Percentiles rank a stretch among this genome's conserved stretches.
These are phyloP conservation scores for maize (Zea mays) DNA, from an alignment of 176 grass and related monocot species.

Conservation along the genomic window Zm-B73-REFERENCE-NAM-5.0 NC_050096.1:89986501-89987000, in stretches of 20 bases:
- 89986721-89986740: not conserved
- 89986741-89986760: not conserved
- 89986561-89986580: too few species aligned
- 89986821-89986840: not conserved
- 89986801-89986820: not conserved
- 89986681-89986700: too few species aligned
- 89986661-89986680: conserved; percentile 16
- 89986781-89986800: not conserved
- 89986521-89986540: too few species aligned
- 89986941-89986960: not conserved
- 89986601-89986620: too few species aligned
- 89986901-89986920: not conserved
- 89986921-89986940: not conserved
- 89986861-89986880: not conserved
- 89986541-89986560: too few species aligned
- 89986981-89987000: conserved; percentile 48
- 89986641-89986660: not conserved
- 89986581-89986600: too few species aligned
- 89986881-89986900: not conserved
- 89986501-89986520: too few species aligned
- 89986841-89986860: not conserved
- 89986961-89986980: conserved; percentile 37
- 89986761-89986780: not conserved
- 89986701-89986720: not conserved
- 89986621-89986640: not conserved